Percentiles rank a stretch among this genome's conserved stretches.
These are phyloP conservation scores for Leucosporidium yakuticum DNA, from an alignment of 768 basidiomycete genomes.

Conservation along the genomic window DNA sequence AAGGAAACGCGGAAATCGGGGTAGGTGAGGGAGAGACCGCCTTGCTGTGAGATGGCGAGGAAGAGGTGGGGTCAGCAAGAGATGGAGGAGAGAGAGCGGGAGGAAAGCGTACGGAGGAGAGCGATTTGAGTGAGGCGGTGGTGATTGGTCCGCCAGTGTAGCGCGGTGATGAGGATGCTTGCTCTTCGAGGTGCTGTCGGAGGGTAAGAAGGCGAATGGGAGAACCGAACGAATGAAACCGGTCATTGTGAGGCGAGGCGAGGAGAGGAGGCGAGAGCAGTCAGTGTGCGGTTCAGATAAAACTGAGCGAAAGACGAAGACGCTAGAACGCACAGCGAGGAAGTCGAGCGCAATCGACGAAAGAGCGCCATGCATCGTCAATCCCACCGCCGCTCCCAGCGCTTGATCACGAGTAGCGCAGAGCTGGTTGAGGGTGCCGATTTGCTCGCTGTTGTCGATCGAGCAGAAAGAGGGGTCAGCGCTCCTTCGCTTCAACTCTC, in stretches of 20 bases:
- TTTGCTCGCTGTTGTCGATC: not conserved
- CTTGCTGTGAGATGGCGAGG: not conserved
- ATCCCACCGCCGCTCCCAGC: not conserved
- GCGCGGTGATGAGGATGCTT: not conserved
- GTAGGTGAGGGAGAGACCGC: not conserved
- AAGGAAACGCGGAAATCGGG: constrained; percentile 21
- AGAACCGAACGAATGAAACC: too few relatives aligned
- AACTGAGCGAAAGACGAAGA: too few relatives aligned
- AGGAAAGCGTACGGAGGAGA: constrained; percentile 1
- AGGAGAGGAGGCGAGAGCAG: too few relatives aligned
- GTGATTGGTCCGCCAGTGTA: constrained; percentile 3
- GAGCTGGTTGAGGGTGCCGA: not conserved
- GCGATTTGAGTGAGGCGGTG: constrained; percentile 2
- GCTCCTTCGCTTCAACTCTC: not conserved
- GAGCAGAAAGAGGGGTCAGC: not conserved
- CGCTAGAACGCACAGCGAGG: not conserved
- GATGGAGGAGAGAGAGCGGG: not conserved
- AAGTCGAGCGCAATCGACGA: not conserved
- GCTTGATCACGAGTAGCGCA: not conserved
- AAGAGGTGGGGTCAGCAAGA: not conserved
- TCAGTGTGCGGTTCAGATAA: not conserved
- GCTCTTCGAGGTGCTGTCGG: not conserved
- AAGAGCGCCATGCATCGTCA: constrained; percentile 18
- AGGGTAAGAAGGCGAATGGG: too few relatives aligned
- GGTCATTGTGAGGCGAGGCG: too few relatives aligned